These are phyloP conservation scores for Agarophyton chilense DNA, from an alignment of 23 red algal genomes.

Conservation along the genomic window DNA sequence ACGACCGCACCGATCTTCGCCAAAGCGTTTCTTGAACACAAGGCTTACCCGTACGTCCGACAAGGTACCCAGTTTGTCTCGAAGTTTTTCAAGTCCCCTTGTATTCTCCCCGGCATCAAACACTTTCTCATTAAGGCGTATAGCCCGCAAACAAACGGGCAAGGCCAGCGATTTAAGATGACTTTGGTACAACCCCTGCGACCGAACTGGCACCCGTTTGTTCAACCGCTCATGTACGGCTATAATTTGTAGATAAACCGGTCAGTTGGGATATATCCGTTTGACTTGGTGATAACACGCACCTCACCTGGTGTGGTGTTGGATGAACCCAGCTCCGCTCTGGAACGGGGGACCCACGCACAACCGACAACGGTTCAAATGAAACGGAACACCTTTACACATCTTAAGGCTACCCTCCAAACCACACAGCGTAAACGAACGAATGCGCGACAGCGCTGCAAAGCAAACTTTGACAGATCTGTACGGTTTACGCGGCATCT, in stretches of 20 bases:
- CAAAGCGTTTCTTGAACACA: slow-evolving; percentile 19
- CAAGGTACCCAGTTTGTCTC: slow-evolving; percentile 30
- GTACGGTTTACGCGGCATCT: background rate
- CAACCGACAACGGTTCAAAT: background rate
- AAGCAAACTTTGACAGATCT: background rate
- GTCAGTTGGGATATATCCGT: background rate
- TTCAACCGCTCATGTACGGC: slow-evolving; percentile 9
- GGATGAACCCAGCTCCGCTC: background rate
- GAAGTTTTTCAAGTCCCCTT: slow-evolving; percentile 25
- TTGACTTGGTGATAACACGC: slow-evolving; percentile 18
- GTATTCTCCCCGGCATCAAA: background rate
- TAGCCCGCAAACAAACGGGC: slow-evolving; percentile 48
- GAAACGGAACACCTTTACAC: background rate
- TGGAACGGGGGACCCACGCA: background rate
- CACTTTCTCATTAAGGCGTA: slow-evolving; percentile 4
- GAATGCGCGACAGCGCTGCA: background rate
- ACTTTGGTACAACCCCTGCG: slow-evolving; percentile 16
- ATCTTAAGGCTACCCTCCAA: background rate
- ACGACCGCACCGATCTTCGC: slow-evolving; percentile 12
- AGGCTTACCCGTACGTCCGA: slow-evolving; percentile 40
- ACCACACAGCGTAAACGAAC: background rate
- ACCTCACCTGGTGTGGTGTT: background rate
- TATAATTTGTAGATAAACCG: slow-evolving; percentile 40
- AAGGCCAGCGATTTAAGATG: slow-evolving; percentile 35
- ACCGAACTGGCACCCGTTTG: slow-evolving; percentile 23